phyloP scores from a whole-genome alignment of 2,329 filamentous ascomycete species.

The Nemania abortiva region DNA sequence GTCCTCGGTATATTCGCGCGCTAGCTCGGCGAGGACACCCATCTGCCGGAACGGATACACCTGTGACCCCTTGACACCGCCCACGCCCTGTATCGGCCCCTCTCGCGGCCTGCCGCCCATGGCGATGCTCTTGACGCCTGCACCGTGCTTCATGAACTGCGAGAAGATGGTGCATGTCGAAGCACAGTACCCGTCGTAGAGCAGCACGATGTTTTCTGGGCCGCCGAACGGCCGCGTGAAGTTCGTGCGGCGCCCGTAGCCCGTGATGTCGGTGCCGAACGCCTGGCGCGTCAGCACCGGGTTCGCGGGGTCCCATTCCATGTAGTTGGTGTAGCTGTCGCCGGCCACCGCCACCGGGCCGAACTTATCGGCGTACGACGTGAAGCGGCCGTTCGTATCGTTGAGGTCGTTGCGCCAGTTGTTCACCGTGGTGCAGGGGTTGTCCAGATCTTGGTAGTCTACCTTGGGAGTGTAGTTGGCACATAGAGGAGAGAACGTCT shows the following conservation, averaged over 20 bases:
- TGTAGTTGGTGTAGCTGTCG: slow-evolving; percentile 32
- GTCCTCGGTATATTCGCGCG: slow-evolving; percentile 22
- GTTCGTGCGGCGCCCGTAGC: slow-evolving; percentile 34
- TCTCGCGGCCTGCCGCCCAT: slow-evolving; percentile 32
- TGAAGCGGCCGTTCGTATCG: slow-evolving; percentile 35
- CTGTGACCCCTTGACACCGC: slow-evolving; percentile 32
- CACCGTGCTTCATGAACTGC: slow-evolving; percentile 35
- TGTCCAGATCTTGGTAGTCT: slow-evolving; percentile 28
- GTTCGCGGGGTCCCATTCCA: slow-evolving; percentile 37
- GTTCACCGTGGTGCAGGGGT: slow-evolving; percentile 24
- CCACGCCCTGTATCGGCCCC: slow-evolving; percentile 32
- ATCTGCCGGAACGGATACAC: slow-evolving; percentile 30
- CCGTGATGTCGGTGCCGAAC: slow-evolving; percentile 32
- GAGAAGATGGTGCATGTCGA: slow-evolving; percentile 38
- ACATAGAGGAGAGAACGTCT: slow-evolving; percentile 27
- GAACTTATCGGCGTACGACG: slow-evolving; percentile 36
- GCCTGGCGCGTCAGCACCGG: slow-evolving; percentile 22
- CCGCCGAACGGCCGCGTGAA: slow-evolving; percentile 36
- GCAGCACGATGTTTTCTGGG: slow-evolving; percentile 35
- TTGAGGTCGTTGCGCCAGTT: slow-evolving; percentile 39
- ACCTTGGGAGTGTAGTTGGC: slow-evolving; percentile 33
- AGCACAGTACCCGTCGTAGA: slow-evolving; percentile 39
- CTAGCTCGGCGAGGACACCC: slow-evolving; percentile 17
- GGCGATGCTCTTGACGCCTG: slow-evolving; percentile 34
- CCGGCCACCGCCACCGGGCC: slow-evolving; percentile 19